Conservation (phyloP, 345 rosid species). For the Nasturtium officinale region DNA sequence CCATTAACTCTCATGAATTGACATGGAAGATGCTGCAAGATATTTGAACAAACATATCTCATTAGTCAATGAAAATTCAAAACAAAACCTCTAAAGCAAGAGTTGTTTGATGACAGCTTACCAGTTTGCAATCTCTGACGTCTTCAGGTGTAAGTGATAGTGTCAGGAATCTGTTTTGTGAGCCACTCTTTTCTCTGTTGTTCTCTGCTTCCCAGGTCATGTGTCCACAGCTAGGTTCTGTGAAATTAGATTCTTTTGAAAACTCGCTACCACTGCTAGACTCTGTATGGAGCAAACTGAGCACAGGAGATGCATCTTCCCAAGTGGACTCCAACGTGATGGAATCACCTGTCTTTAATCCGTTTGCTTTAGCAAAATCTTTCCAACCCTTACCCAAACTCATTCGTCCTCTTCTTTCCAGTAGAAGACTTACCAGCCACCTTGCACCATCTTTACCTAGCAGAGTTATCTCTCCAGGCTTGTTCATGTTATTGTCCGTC, state of each 20-base stretch:
- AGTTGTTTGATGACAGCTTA: constrained; percentile 13
- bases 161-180: constrained; percentile 4
- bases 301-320: not conserved
- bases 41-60: not conserved
- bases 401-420: constrained; percentile 3
- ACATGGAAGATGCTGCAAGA: constrained; percentile 5
- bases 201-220: not conserved
- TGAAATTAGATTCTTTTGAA: not conserved
- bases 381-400: constrained; percentile 32
- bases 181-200: constrained; percentile 3
- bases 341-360: not conserved
- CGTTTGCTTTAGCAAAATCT: constrained; percentile 17
- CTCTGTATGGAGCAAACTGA: not conserved
- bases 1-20: constrained; percentile 22
- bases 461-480: constrained; percentile 30
- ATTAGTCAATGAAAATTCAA: not conserved
- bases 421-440: constrained; percentile 16
- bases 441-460: constrained; percentile 28
- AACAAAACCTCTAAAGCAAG: not conserved
- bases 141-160: constrained; percentile 27
- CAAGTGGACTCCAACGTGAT: constrained; percentile 3
- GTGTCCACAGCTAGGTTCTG: constrained; percentile 2
- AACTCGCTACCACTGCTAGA: not conserved
- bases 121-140: constrained; percentile 21
- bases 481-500: constrained; percentile 1